Conservation (phyloP, 2,329 filamentous ascomycete species). For the Arthroderma sp. region DNA sequence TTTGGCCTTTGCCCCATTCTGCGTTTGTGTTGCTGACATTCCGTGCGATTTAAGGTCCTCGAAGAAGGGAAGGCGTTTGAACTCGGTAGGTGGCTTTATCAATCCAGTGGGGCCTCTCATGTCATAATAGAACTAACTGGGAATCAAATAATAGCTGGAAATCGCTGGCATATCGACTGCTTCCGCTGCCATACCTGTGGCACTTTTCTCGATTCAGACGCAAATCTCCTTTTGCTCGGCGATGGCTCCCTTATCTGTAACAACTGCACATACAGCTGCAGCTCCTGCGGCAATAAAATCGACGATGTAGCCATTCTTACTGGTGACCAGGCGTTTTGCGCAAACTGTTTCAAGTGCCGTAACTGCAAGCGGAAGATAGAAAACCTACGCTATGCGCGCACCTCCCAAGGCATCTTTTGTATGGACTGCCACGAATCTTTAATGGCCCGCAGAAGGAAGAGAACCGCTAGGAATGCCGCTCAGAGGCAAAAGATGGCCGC, state of each 20-base stretch:
- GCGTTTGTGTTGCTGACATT: constrained; percentile 2
- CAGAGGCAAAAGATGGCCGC: constrained; percentile 16
- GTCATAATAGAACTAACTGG: constrained; percentile 5
- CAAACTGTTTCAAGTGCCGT: constrained; percentile 89
- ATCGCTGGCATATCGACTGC: constrained; percentile 97
- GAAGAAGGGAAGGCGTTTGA: constrained; percentile 99
- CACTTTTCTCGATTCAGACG: constrained; percentile 93
- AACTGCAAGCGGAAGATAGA: constrained; percentile 99
- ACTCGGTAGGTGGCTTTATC: constrained; percentile 52
- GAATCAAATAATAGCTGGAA: constrained; percentile 53
- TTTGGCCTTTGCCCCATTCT: constrained; percentile 13
- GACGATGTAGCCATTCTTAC: constrained; percentile 95
- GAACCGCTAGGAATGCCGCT: constrained; percentile 23
- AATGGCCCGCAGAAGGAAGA: constrained; percentile 82
- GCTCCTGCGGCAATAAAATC: constrained; percentile 91
- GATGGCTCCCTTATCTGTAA: constrained; percentile 98
- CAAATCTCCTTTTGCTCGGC: constrained; percentile 89
- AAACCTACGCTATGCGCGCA: constrained; percentile 92
- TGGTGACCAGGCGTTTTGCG: constrained; percentile 94
- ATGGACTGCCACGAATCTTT: constrained; percentile 97
- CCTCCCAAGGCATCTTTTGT: constrained; percentile 96
- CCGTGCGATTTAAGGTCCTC: constrained; percentile 53
- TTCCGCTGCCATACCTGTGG: constrained; percentile 95
- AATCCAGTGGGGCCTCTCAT: constrained; percentile 9
- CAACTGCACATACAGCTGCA: constrained; percentile 98